These are phyloP conservation scores for Amesomyces nigricolor DNA, from an alignment of 2,329 filamentous ascomycete species.

Conservation along the genomic window DNA sequence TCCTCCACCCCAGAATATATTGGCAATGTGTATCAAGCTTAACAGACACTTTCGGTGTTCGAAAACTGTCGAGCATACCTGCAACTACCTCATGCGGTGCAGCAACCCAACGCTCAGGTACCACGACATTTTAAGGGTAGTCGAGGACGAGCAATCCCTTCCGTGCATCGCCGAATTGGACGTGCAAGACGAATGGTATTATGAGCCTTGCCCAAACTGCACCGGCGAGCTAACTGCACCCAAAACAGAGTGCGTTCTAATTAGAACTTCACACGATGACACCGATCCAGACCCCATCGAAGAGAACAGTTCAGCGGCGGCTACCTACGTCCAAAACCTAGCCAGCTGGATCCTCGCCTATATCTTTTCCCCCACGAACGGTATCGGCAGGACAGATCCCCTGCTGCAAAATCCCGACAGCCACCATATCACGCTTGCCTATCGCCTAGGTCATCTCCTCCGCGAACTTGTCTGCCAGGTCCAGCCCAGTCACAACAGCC, in stretches of 20 bases:
- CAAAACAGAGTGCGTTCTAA: no score
- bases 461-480: no score
- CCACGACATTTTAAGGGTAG: background rate
- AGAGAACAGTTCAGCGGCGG: no score
- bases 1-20: background rate
- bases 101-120: background rate
- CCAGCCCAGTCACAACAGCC: no score
- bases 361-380: background rate
- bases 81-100: background rate
- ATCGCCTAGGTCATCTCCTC: no score
- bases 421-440: no score
- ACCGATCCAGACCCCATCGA: background rate
- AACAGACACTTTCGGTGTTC: background rate
- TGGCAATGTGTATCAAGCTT: conserved; percentile 6
- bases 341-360: background rate
- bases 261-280: no score
- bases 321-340: background rate
- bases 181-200: background rate
- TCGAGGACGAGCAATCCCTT: background rate
- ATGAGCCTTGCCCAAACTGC: background rate
- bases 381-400: background rate
- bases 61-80: background rate
- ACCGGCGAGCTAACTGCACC: background rate
- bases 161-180: background rate
- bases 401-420: no score